Evolutionary conservation across 257 asterid genomes (phyloP).

Genomic region (Parsonsia alboflavescens): DNA sequence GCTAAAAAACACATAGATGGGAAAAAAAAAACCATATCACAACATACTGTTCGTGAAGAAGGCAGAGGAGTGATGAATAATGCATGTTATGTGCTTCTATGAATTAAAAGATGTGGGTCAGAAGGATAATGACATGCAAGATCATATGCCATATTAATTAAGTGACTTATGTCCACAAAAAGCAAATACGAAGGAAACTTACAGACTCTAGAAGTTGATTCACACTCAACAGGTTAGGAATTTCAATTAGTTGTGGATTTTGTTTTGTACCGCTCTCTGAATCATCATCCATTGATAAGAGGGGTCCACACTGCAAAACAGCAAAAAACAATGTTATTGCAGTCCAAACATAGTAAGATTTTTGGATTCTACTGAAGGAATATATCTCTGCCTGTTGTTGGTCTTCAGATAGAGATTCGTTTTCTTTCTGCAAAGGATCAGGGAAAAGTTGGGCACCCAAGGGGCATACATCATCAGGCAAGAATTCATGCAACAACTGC

Average conservation of each 20-base stretch:
- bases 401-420: constrained; percentile 28
- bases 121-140: neutral
- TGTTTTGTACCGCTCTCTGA: constrained; percentile 33
- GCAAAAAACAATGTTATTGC: constrained; percentile 17
- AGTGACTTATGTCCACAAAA: neutral
- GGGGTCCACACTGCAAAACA: constrained; percentile 45
- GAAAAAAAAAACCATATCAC: neutral
- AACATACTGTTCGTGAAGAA: neutral
- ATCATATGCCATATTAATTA: neutral
- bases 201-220: constrained; percentile 94
- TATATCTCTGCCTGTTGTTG: constrained; percentile 37
- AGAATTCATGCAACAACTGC: constrained; percentile 64
- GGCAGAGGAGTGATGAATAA: neutral
- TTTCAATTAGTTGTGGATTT: constrained; percentile 37
- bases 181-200: constrained; percentile 29
- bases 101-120: no score
- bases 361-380: constrained; percentile 24
- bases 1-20: neutral
- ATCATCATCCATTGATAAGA: constrained; percentile 26
- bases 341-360: constrained; percentile 4
- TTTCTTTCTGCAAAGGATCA: constrained; percentile 32
- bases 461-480: constrained; percentile 58
- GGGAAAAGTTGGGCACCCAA: constrained; percentile 44
- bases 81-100: neutral
- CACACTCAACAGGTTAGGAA: constrained; percentile 67